phyloP scores from a whole-genome alignment of 306 rosid genomes.

The Cicer chorassanicum region DNA sequence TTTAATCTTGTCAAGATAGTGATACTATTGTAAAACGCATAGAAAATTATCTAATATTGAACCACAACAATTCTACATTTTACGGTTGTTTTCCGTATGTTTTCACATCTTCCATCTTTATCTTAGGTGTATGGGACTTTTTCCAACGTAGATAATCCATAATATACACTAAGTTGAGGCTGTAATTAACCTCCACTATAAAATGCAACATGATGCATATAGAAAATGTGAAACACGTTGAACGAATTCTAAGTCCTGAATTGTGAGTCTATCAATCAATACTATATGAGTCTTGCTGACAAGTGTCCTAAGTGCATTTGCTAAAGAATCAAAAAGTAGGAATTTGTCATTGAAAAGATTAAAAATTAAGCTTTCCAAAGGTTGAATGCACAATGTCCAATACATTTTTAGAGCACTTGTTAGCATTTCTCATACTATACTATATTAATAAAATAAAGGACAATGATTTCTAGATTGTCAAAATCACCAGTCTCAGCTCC shows the following conservation, averaged over 20 bases:
- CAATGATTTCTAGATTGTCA: background rate
- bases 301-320: too few relatives aligned
- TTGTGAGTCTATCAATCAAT: background rate
- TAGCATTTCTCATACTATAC: background rate
- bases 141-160: background rate
- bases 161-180: background rate
- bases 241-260: constrained; percentile 2
- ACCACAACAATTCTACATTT: background rate
- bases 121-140: background rate
- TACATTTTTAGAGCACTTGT: too few relatives aligned
- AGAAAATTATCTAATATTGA: background rate
- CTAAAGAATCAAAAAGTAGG: too few relatives aligned
- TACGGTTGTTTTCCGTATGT: background rate
- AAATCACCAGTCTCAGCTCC: constrained; percentile 1
- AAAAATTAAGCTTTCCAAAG: too few relatives aligned
- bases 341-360: too few relatives aligned
- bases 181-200: background rate
- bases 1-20: background rate
- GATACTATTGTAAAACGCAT: background rate
- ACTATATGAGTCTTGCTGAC: background rate
- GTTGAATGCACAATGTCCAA: too few relatives aligned
- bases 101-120: background rate
- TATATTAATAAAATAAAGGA: background rate
- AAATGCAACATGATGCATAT: constrained; percentile 1
- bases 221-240: background rate